These are phyloP conservation scores for Sporisorium iseilematis-ciliati DNA, from an alignment of 1,284 basidiomycete species.

Conservation along the genomic window DNA sequence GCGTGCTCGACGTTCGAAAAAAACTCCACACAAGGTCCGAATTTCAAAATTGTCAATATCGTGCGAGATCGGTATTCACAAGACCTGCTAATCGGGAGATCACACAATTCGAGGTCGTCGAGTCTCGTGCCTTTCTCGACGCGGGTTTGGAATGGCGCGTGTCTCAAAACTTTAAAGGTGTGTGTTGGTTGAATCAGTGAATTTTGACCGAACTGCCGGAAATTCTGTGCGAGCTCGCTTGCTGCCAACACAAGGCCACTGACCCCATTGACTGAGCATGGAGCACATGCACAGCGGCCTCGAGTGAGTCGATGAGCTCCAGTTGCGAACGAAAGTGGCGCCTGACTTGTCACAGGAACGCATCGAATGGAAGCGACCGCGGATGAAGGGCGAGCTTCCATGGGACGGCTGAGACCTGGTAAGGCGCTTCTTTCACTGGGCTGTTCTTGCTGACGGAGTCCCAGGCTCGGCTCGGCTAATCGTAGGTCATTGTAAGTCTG, in stretches of 20 bases:
- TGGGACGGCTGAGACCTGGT: constrained; percentile 1
- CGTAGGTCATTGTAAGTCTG: not conserved
- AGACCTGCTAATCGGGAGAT: constrained; percentile 11
- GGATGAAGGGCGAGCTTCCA: not conserved
- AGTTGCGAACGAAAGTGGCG: too few relatives aligned
- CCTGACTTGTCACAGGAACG: too few relatives aligned
- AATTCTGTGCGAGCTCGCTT: too few relatives aligned
- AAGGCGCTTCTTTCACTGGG: not conserved
- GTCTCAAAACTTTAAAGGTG: not conserved
- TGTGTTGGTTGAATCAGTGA: not conserved
- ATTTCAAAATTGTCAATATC: constrained; percentile 2
- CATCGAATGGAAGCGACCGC: not conserved
- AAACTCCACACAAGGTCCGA: not conserved
- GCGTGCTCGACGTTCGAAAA: constrained; percentile 25
- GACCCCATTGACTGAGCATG: too few relatives aligned
- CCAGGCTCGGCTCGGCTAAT: not conserved
- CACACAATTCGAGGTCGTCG: not conserved
- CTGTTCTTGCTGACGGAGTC: not conserved
- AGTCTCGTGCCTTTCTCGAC: constrained; percentile 5
- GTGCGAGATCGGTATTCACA: constrained; percentile 5
- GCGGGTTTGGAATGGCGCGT: not conserved
- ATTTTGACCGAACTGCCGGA: too few relatives aligned
- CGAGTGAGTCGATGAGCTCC: too few relatives aligned
- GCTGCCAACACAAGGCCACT: too few relatives aligned
- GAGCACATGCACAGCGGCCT: too few relatives aligned